Base-by-base conservation (phyloP, 768 basidiomycete genomes). In the Calvatia gigantea region DNA sequence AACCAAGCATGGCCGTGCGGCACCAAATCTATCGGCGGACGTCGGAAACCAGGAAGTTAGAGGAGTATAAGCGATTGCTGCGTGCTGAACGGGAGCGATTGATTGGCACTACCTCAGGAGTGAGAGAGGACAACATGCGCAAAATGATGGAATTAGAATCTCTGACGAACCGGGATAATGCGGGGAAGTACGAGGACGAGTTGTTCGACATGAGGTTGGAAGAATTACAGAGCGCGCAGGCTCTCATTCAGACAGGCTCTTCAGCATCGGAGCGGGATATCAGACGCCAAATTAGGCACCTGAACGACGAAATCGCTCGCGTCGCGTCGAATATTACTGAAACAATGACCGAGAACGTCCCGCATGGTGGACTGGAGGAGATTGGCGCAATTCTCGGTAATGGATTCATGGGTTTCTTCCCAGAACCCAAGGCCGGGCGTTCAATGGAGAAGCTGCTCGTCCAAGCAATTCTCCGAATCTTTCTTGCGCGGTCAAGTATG, bases 271-370 rank as follows among this genome's bases (percentile, higher is more conserved):
- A n/a, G n/a, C n/a, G 71, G 14, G 79, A 82, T 47, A 70, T 82
- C 42, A 70, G 72, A 21, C 65, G 59, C 2, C 72, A 75, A 63
- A 66, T 82, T 2, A 65, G 73, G 41, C 60, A 62, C 2, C 65
- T 84, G n/a, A 83, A 83, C 56, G 64, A 73, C 1, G 75, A 79
- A 44, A 76, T 83, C 17, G 69, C 76, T 19, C 80, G 82, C 58
- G 69, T 70, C 12, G 73, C 79, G 0, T 76, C 78, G 0, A 69
- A 38, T 11, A 59, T 53, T 11, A 32, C 42, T 25, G 43, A 47
- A 7, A 49, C 49, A 12, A 15, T 37, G 14, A 29, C 49, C 42
- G 57, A 54, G 49, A 39, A 32, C n/a, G n/a, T n/a, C 9, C 21
- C 19, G 29, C 42, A 25, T 14, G 38, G 4, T 25, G 19, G 23